Base-by-base conservation (phyloP, 495 filamentous ascomycete species). In the Lasiosphaeria miniovina region DNA sequence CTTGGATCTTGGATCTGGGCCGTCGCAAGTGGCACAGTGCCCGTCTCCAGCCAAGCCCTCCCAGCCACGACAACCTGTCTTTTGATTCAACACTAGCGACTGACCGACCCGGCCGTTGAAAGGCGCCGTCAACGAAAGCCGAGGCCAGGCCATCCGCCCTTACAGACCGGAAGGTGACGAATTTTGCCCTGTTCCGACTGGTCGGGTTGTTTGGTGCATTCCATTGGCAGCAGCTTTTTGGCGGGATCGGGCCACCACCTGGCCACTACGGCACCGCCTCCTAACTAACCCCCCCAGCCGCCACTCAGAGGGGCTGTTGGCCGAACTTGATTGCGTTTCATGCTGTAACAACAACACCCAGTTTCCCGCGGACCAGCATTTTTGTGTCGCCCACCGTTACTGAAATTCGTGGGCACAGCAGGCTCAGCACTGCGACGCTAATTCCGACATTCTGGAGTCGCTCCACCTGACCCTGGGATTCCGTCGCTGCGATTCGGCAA, bases 291-390 rank as follows among this genome's bases (percentile, higher is more conserved):
- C 24, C 33, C 52, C 52, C 51, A 53, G 24, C 51, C 34, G n/a
- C 51, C 34, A 36, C 34, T 53, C 51, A 36, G 51, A 38, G 35
- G 56, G 57, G 53, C 57, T 34, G 55, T 49, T 58, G 52, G 57
- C 45, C 54, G 43, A 17, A 36, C 54, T 52, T 35, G 14, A 33
- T 65, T 61, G 63, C 60, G 63, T 66, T 66, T 66, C 63, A 66
- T 62, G 63, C 63, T 66, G 63, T 66, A 55, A 66, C 63, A 66
- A 46, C 43, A 33, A 34, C 52, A 45, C 43, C 43, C 8, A 46
- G 12, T 4, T 11, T 46, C 11, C 4, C 15, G 8, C 43, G 12
- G 12, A 11, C 6, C 43, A 46, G 43, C 38, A 46, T 46, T 14
- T 24, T n/a, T 46, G 43, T 46, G 15, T 46, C 43, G 12, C 6